These are phyloP conservation scores for Blepharisma stoltei DNA, from an alignment of 73 alveolate genomes.

Conservation along the genomic window DNA sequence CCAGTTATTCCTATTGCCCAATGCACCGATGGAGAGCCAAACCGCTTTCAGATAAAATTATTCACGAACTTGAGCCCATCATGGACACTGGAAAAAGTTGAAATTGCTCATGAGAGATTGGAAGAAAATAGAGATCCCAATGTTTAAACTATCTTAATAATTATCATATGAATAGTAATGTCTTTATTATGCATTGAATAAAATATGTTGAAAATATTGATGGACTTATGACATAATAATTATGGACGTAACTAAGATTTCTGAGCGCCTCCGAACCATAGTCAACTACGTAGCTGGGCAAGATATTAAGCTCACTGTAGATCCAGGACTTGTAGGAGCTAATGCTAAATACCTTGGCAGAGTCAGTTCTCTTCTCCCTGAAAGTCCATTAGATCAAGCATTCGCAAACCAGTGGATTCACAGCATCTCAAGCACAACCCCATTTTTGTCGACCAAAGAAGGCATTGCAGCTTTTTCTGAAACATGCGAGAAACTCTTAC, in stretches of 20 bases:
- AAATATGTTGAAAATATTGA: no score
- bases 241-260: neutral
- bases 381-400: neutral
- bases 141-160: no score
- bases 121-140: no score
- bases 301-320: neutral
- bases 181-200: no score
- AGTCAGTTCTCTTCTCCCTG: neutral
- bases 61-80: no score
- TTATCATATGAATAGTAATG: no score
- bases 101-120: no score
- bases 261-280: neutral
- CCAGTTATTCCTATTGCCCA: neutral
- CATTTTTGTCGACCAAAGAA: neutral
- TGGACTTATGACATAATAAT: no score
- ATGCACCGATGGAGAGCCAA: no score
- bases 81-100: no score
- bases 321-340: conserved; percentile 22
- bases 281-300: neutral
- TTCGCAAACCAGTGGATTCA: conserved; percentile 20
- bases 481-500: conserved; percentile 2
- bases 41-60: no score
- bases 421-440: neutral
- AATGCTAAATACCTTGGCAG: conserved; percentile 24
- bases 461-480: neutral